Conservation (phyloP, 2,329 filamentous ascomycete species). For the Phialophora chinensis region DNA sequence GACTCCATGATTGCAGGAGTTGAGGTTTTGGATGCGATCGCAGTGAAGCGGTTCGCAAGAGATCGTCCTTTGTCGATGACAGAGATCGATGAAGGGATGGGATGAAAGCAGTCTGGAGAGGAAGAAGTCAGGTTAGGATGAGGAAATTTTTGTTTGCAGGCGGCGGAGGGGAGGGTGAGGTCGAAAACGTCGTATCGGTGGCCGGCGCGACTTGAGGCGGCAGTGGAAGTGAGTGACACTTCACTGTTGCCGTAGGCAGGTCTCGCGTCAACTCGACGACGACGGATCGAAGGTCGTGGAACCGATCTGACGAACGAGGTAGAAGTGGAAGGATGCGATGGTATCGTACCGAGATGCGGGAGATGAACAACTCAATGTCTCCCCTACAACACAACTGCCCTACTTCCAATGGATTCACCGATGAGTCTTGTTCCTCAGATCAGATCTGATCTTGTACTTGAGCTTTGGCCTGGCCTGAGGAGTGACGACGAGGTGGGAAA, state of each 20-base stretch:
- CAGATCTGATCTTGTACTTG: conserved; percentile 13
- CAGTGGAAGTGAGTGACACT: conserved; percentile 24
- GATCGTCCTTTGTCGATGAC: conserved; percentile 31
- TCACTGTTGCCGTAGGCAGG: conserved; percentile 27
- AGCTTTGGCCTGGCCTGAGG: conserved; percentile 13
- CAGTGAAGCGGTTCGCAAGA: conserved; percentile 40
- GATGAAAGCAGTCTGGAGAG: conserved; percentile 42
- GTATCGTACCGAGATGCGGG: conserved; percentile 66
- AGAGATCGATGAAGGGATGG: conserved; percentile 33
- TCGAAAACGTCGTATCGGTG: conserved; percentile 15
- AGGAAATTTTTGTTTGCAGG: conserved; percentile 12
- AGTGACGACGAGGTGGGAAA: conserved; percentile 28
- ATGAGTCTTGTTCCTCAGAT: conserved; percentile 23
- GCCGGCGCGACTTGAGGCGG: conserved; percentile 25
- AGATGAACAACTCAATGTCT: conserved; percentile 99
- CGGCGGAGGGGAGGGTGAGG: conserved; percentile 19
- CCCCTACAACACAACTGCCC: conserved; percentile 63
- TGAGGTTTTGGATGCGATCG: conserved; percentile 39
- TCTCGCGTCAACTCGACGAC: conserved; percentile 29
- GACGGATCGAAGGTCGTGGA: conserved; percentile 19
- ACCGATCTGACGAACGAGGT: conserved; percentile 26
- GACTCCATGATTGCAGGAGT: conserved; percentile 70
- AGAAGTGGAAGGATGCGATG: conserved; percentile 24
- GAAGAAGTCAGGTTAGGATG: conserved; percentile 25
- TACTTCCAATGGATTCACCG: conserved; percentile 28